Evolutionary conservation across 75 land plant species (phyloP), one percentile per base, ranked within the genome.

Genomic region (Ceratopteris richardii): DNA sequence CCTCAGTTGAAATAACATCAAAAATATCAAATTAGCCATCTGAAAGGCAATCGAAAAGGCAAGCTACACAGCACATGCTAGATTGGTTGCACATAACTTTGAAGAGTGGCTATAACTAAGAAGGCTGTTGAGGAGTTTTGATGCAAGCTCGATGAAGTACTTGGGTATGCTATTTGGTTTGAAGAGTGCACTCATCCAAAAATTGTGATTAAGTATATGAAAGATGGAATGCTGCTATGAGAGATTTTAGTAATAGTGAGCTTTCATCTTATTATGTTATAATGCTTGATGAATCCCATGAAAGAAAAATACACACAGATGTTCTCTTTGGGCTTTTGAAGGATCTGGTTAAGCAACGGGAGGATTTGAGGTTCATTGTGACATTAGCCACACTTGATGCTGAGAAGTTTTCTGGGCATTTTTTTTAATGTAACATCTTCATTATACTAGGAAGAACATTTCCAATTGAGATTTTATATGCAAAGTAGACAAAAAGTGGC

Each of bases 201-300:
- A 9, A 58, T 17, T 4, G 14, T 58, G 43, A 58, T 58, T 41
- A 58, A 73, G 59, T 67, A 73, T 50, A 73, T 73, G 76, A 73
- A 64, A 24, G 76, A 73, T 68, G 76, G 76, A 3, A 67, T 67
- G 71, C 46, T 67, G 41, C 51, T 73, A n/a, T 62, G 71, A 26
- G 76, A 73, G 60, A 67, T 73, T 50, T 22, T 58, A 2, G 23
- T 58, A 18, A 58, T 21, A 20, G 36, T 16, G 22, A 58, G 14
- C 18, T 58, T 9, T 58, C 44, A 23, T 17, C 30, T 0, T 29
- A 58, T 39, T 58, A 11, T 12, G 40, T 58, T 23, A 36, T 58
- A 12, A 31, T 58, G 60, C 60, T 58, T 14, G 60, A 58, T 21
- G 44, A 58, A 37, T 42, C 40, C 7, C 60, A 58, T 58, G 60